Evolutionary conservation across 306 rosid species (phyloP), one percentile per base, ranked within the genome.

Genomic region (Gynostemma pentaphyllum): DNA sequence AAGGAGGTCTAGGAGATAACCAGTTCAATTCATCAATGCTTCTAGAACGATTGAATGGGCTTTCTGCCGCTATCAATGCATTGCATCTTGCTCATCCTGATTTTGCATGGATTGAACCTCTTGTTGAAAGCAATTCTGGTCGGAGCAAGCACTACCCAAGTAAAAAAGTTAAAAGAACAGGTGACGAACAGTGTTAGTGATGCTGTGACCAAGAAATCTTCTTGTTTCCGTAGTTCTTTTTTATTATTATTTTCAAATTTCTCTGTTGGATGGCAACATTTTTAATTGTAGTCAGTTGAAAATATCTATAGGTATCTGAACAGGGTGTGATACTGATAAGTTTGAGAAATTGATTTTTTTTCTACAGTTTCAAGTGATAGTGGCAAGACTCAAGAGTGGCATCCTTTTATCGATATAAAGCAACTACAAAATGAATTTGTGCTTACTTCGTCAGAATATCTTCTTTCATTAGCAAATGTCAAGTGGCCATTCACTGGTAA

Each of bases 71-170:
- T 65, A 73, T 88, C 68, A 92, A 92, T 66, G 85, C 95, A 28
- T 74, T 92, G 74, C 83, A 86, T 79, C 98, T 92, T 77, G 95
- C 82, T 77, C 96, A 77, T 68, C 95, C 95, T 64, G 83, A 83
- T 46, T 82, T 75, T 78, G 87, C 94, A 24, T 92, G 95, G 90
- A 82, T 92, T 74, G 98, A 84, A 80, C 78, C 75, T 67, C 76
- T 69, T 46, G 70, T 73, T 22, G 95, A 85, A 27, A 81, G 75
- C 70, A 78, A 73, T 70, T 60, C 78, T 70, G 79, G 70, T 69
- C 75, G 48, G 36, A 70, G 70, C 4, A 81, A 75, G 76, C 80
- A 81, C 55, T 82, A 79, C 73, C 98, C 90, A 9, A 79, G 70
- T 72, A 82, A 92, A 83, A 92, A 80, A 78, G 95, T 83, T 68